Conservation (phyloP, 2,329 filamentous ascomycete species). For the Phialophora chinensis region DNA sequence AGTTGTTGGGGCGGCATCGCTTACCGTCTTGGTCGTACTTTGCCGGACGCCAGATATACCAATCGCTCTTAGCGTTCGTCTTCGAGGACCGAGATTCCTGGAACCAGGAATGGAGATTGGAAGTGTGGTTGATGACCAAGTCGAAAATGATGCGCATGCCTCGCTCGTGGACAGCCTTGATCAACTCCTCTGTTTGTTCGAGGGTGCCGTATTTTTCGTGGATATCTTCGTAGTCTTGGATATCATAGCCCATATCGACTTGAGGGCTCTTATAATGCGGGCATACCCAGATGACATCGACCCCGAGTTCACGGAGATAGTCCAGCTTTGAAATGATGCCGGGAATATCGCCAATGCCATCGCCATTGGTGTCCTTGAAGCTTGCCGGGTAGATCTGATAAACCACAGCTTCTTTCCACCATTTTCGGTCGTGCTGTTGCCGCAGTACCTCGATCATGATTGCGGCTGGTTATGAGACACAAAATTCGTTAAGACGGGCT, state of each 20-base stretch:
- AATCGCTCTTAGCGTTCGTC: slow-evolving; percentile 66
- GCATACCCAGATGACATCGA: slow-evolving; percentile 71
- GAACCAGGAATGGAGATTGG: slow-evolving; percentile 72
- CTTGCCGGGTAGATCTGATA: slow-evolving; percentile 68
- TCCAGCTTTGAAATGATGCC: slow-evolving; percentile 68
- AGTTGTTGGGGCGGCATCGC: slow-evolving; percentile 73
- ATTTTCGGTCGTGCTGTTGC: slow-evolving; percentile 41
- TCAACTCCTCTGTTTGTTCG: slow-evolving; percentile 64
- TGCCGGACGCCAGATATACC: slow-evolving; percentile 63
- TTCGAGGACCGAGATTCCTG: slow-evolving; percentile 64
- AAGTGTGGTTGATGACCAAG: slow-evolving; percentile 76
- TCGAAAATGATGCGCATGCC: slow-evolving; percentile 73
- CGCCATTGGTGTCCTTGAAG: slow-evolving; percentile 64
- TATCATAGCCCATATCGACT: slow-evolving; percentile 73
- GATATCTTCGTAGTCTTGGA: slow-evolving; percentile 68
- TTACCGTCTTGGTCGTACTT: slow-evolving; percentile 59
- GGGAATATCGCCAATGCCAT: slow-evolving; percentile 66
- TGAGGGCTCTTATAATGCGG: slow-evolving; percentile 70
- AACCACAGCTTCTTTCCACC: slow-evolving; percentile 67
- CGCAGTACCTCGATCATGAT: background rate
- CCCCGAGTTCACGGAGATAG: slow-evolving; percentile 65
- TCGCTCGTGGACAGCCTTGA: slow-evolving; percentile 61
- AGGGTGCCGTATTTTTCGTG: slow-evolving; percentile 68
- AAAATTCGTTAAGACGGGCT: background rate
- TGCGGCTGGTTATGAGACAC: background rate